A percentile compares a stretch with the other conserved stretches of the same genome.
phyloP scores from a whole-genome alignment of 1,139 yeast genomes.

The Protomyces gravidus region DNA sequence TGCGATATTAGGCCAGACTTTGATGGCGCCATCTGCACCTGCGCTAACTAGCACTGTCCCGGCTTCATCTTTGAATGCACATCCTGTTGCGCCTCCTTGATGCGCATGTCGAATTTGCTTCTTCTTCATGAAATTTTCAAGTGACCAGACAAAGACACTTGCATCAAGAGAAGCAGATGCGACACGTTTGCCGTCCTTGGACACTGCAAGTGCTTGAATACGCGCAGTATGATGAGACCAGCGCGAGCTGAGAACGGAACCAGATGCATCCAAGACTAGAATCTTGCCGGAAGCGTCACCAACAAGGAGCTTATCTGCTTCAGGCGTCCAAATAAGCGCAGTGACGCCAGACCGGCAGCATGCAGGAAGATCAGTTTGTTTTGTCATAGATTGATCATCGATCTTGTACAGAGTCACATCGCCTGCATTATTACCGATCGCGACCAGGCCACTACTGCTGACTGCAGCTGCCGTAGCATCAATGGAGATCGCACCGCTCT shows the following conservation, averaged over 20 bases:
- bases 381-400: not conserved
- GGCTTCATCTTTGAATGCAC: constrained; percentile 61
- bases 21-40: constrained; percentile 80
- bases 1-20: constrained; percentile 52
- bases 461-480: constrained; percentile 39
- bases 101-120: constrained; percentile 75
- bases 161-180: constrained; percentile 83
- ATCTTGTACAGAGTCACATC: constrained; percentile 25
- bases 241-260: constrained; percentile 67
- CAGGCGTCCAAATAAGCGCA: constrained; percentile 64
- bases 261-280: constrained; percentile 54
- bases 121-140: constrained; percentile 69
- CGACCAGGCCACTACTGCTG: constrained; percentile 39
- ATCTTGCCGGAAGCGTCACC: constrained; percentile 88
- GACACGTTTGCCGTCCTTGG: constrained; percentile 62
- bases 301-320: constrained; percentile 65
- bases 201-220: constrained; percentile 75
- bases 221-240: constrained; percentile 94
- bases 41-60: constrained; percentile 46
- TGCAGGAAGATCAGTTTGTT: not conserved
- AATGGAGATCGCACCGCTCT: constrained; percentile 32
- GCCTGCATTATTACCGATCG: constrained; percentile 29
- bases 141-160: constrained; percentile 72
- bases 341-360: constrained; percentile 51
- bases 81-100: constrained; percentile 75